These are phyloP conservation scores for Periglandula ipomoeae DNA, from an alignment of 2,329 filamentous ascomycete species.

Conservation along the genomic window DNA sequence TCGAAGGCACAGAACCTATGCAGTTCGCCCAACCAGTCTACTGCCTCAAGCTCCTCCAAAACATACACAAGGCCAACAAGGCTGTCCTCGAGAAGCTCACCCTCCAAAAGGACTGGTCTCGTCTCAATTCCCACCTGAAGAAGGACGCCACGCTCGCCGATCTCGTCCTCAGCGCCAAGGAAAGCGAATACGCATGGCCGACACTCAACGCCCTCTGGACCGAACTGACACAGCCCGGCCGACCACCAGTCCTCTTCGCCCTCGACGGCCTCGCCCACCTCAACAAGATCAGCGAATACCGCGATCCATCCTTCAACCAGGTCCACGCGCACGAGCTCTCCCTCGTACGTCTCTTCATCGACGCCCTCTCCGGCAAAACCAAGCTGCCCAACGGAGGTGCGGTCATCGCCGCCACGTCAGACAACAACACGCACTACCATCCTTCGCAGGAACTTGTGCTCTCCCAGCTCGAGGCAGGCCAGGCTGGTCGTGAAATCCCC, in stretches of 20 bases:
- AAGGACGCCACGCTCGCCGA: slow-evolving; percentile 57
- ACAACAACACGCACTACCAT: slow-evolving; percentile 57
- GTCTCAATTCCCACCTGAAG: slow-evolving; percentile 29
- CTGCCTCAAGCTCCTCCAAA: slow-evolving; percentile 62
- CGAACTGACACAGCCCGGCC: slow-evolving; percentile 54
- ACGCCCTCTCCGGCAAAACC: slow-evolving; percentile 55
- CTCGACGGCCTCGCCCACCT: slow-evolving; percentile 75
- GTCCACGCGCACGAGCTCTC: slow-evolving; percentile 83
- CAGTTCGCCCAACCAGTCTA: slow-evolving; percentile 74
- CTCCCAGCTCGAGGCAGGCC: slow-evolving; percentile 40
- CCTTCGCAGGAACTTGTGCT: slow-evolving; percentile 63
- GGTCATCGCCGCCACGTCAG: slow-evolving; percentile 64
- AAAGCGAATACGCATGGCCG: slow-evolving; percentile 69
- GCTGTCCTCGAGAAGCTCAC: slow-evolving; percentile 46
- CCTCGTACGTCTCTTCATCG: slow-evolving; percentile 65
- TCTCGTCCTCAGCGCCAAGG: slow-evolving; percentile 61
- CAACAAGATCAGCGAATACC: slow-evolving; percentile 72
- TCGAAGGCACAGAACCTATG: slow-evolving; percentile 47
- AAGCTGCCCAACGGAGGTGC: slow-evolving; percentile 64
- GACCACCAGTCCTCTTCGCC: slow-evolving; percentile 58
- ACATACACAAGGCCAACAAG: slow-evolving; percentile 64
- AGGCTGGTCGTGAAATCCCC: slow-evolving; percentile 28
- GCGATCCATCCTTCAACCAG: slow-evolving; percentile 55
- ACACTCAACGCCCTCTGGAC: slow-evolving; percentile 74
- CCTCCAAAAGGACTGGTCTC: slow-evolving; percentile 35